These are phyloP conservation scores for Themeda triandra DNA, from an alignment of 176 grass and related monocot species.

Conservation along the genomic window DNA sequence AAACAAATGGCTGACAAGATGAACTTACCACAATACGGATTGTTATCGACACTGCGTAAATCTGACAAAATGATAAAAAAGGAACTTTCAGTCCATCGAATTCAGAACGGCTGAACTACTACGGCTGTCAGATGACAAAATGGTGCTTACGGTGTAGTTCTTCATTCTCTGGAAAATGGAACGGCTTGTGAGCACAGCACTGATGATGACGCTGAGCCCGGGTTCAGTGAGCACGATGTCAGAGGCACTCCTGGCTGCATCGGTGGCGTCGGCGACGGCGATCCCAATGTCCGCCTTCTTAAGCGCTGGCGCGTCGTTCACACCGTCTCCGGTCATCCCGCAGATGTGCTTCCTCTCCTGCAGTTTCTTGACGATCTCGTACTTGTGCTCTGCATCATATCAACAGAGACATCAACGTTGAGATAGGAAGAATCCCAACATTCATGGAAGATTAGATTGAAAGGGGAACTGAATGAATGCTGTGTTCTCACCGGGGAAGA, in stretches of 20 bases:
- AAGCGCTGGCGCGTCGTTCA: conserved; percentile 90
- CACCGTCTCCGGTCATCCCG: conserved; percentile 96
- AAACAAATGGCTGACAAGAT: not conserved
- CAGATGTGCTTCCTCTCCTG: conserved; percentile 96
- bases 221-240: conserved; percentile 97
- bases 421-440: not conserved
- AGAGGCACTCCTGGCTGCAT: conserved; percentile 83
- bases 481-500: conserved; percentile 61
- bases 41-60: conserved; percentile 95
- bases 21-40: conserved; percentile 97
- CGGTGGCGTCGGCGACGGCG: conserved; percentile 91
- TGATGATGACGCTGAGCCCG: conserved; percentile 95
- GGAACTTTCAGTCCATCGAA: not conserved
- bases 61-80: conserved; percentile 41
- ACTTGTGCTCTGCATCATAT: conserved; percentile 76
- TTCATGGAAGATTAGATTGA: not conserved
- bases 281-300: conserved; percentile 99
- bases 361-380: conserved; percentile 92
- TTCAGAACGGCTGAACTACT: not conserved
- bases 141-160: conserved; percentile 77
- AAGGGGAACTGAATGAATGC: not conserved
- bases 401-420: not conserved
- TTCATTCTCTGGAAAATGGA: conserved; percentile 99
- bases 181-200: conserved; percentile 91
- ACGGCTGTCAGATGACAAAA: too few relatives aligned